A percentile compares a stretch with the other conserved stretches of the same genome.
Evolutionary conservation across 1,284 basidiomycete genomes (phyloP).

Genomic region (Austroboletus niveus): DNA sequence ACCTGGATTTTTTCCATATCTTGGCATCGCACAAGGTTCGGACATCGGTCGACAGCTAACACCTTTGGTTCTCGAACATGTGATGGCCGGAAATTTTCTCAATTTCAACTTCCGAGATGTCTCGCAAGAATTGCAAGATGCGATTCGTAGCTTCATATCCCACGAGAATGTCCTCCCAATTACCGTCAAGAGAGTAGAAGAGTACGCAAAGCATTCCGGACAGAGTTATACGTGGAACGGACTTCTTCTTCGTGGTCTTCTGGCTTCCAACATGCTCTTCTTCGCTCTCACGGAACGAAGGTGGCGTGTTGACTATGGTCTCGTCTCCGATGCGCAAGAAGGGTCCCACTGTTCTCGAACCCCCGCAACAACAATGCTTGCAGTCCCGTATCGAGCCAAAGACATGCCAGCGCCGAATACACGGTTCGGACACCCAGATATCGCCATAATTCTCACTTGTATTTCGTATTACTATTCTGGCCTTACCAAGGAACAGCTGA

Average conservation of each 20-base stretch:
- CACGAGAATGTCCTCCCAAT: conserved; percentile 8
- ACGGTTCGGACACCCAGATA: conserved; percentile 38
- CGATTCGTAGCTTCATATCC: conserved; percentile 23
- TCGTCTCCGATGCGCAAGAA: conserved; percentile 34
- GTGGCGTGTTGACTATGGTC: conserved; percentile 50
- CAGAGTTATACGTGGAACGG: conserved; percentile 25
- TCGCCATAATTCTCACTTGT: conserved; percentile 45
- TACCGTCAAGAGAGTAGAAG: conserved; percentile 17
- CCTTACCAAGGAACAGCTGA: conserved; percentile 37
- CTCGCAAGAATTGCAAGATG: background rate
- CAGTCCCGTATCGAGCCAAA: background rate
- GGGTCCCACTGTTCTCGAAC: background rate
- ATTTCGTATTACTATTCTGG: conserved; percentile 50
- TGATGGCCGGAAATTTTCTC: conserved; percentile 22
- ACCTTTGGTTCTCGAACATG: conserved; percentile 20
- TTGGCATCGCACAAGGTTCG: conserved; percentile 28
- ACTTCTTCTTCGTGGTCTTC: conserved; percentile 41
- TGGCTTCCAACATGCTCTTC: conserved; percentile 40
- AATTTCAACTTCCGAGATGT: conserved; percentile 15
- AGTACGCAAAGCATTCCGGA: conserved; percentile 4
- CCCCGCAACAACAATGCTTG: conserved; percentile 17
- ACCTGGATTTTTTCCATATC: conserved; percentile 25
- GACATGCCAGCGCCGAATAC: conserved; percentile 37
- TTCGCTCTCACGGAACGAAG: conserved; percentile 40
- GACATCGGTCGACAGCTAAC: conserved; percentile 17